Evolutionary conservation across 257 asterid genomes (phyloP), one percentile per base, ranked within the genome.

Genomic region (Penstemon newberryi): DNA sequence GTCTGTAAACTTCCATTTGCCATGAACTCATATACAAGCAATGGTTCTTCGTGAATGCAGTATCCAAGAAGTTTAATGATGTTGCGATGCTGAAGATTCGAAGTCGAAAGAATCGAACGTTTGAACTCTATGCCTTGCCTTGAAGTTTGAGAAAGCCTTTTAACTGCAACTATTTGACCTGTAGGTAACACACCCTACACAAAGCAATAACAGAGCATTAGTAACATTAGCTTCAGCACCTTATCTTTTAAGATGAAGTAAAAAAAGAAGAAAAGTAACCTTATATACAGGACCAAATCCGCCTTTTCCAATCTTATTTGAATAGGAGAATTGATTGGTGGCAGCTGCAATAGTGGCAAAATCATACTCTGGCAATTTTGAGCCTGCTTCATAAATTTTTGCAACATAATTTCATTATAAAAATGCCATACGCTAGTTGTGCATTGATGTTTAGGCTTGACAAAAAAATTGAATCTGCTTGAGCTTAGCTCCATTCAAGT

Each of bases 21-120:
- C 33, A 25, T 25, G 33, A 25, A 25, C 33, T 25, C 33, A 25
- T 25, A 25, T 25, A 25, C 33, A 25, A 25, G 33, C 33, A 25
- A 25, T 25, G 33, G 33, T 25, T 25, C 33, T 25, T 25, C 2
- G 33, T 25, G 33, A 25, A 25, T 25, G 33, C 33, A 25, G 33
- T 25, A 25, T 25, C 2, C 33, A 25, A 25, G 33, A 25, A 2
- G 33, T 25, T 25, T 25, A 25, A 25, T 25, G 33, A 25, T 25
- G 33, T 25, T 25, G 33, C 9, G 58, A 47, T 75, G 79, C 3
- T 12, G 52, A 56, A 75, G 72, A 46, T 64, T 49, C 41, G 67
- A 53, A 56, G 46, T 63, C 40, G 50, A 13, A 47, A 47, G 36
- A 43, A 75, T 69, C 56, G 63, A 59, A 50, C 58, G 41, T 41